Base-by-base conservation (phyloP, 2,329 filamentous ascomycete genomes). In the Fusarium goolgardi region DNA sequence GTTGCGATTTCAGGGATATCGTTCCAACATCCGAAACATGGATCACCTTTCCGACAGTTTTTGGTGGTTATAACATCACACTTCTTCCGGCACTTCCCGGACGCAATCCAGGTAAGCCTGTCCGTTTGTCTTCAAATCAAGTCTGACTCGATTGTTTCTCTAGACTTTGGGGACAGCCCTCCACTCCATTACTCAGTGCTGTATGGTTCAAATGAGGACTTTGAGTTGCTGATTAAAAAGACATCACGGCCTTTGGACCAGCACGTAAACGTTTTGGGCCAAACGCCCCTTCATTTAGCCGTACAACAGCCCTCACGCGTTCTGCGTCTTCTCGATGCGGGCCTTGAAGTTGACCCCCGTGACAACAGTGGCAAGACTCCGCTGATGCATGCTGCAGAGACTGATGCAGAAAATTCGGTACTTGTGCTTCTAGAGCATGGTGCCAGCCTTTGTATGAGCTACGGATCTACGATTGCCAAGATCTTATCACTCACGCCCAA, bases 271-370 rank as follows among this genome's bases (percentile, higher is more conserved):
- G 55, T 60, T 6, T 16, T 57, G 0, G 60, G 60, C 1, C 63
- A 64, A 27, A 39, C 63, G 0, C 11, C 55, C 6, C 55, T 64
- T 37, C 60, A 64, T 4, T 3, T 23, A 23, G 23, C 23, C 23
- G 6, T 23, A 23, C 23, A 23, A 23, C 23, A 23, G 23, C 23
- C 23, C 5, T 23, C 23, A 6, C 23, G 23, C 5, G 5, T 23
- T 23, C 23, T 23, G 5, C 5, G 23, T 23, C 23, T 23, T 23
- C 23, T 23, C 23, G 23, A 23, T 23, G 23, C 23, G 4, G 23
- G 23, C 23, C 23, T 5, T 23, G 23, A 6, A 6, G 23, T 23
- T 23, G 5, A 23, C 23, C 23, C 23, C 23, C 5, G 6, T 23
- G 23, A 23, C 23, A 6, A 23, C 6, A 1, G 5, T 23, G 23